phyloP scores from a whole-genome alignment of 306 rosid species.

The Ormosia emarginata region DNA sequence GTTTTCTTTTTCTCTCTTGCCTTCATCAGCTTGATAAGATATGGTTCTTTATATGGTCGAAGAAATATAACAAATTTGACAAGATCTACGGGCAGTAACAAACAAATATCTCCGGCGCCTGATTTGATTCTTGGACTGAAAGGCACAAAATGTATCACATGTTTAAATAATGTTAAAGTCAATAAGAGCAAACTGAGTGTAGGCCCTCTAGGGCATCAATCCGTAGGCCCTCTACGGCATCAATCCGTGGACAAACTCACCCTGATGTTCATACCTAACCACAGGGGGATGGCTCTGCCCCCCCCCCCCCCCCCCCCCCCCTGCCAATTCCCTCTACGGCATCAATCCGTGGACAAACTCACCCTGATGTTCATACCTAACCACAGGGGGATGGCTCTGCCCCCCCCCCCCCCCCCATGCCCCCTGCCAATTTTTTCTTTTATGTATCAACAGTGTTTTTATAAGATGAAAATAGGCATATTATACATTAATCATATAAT shows the following conservation, averaged over 20 bases:
- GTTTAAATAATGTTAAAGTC: neutral
- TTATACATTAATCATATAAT: too few species aligned
- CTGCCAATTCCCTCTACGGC: too few species aligned
- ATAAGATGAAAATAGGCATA: too few species aligned
- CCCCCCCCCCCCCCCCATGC: too few species aligned
- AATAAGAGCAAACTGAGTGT: neutral
- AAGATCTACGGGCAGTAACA: neutral
- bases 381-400: too few species aligned
- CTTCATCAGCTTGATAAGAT: neutral
- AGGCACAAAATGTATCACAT: neutral
- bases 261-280: neutral
- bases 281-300: too few species aligned
- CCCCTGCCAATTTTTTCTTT: too few species aligned
- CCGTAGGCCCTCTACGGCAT: neutral
- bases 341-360: neutral
- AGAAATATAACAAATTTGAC: too few species aligned
- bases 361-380: neutral
- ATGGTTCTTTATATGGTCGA: neutral
- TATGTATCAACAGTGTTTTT: too few species aligned
- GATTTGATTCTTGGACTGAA: neutral
- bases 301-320: too few species aligned
- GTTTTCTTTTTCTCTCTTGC: neutral
- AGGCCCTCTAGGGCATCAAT: neutral
- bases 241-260: neutral
- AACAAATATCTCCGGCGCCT: neutral